Percentiles rank a stretch among this genome's conserved stretches.
Evolutionary conservation across 2,329 filamentous ascomycete species (phyloP).

Genomic region (Pleurostoma richardsiae): DNA sequence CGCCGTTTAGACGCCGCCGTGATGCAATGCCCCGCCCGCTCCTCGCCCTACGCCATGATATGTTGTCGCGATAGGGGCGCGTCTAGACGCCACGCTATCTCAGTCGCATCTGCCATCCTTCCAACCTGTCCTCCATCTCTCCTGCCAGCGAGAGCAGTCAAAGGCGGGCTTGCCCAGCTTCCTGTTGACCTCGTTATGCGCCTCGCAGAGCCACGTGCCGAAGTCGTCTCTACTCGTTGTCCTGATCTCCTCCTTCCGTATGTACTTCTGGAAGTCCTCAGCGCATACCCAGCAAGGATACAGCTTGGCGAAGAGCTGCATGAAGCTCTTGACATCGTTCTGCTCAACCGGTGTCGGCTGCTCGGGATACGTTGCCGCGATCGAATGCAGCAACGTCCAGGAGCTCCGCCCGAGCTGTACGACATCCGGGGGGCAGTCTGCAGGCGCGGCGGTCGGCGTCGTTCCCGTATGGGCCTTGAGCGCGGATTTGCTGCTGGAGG

Average conservation of each 20-base stretch:
- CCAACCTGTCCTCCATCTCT: conserved; percentile 92
- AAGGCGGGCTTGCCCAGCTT: conserved; percentile 90
- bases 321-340: conserved; percentile 70
- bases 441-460: conserved; percentile 25
- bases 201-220: conserved; percentile 77
- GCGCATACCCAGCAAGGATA: conserved; percentile 97
- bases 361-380: conserved; percentile 81
- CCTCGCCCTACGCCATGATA: not conserved
- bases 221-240: conserved; percentile 49
- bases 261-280: conserved; percentile 82
- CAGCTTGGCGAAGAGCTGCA: conserved; percentile 74
- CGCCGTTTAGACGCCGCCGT: not conserved
- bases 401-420: conserved; percentile 79
- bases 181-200: conserved; percentile 80
- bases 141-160: conserved; percentile 86
- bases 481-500: conserved; percentile 16
- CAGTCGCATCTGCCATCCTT: conserved; percentile 60
- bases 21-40: not conserved
- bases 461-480: conserved; percentile 21
- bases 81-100: not conserved
- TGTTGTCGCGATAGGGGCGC: conserved; percentile 8
- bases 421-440: conserved; percentile 86
- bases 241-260: conserved; percentile 64
- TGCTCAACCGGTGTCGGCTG: conserved; percentile 65
- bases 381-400: conserved; percentile 91